Percentiles rank a stretch among this genome's conserved stretches.
phyloP scores from a whole-genome alignment of 352 stramenopile genomes.

The Globisporangium iwayamae region DNA sequence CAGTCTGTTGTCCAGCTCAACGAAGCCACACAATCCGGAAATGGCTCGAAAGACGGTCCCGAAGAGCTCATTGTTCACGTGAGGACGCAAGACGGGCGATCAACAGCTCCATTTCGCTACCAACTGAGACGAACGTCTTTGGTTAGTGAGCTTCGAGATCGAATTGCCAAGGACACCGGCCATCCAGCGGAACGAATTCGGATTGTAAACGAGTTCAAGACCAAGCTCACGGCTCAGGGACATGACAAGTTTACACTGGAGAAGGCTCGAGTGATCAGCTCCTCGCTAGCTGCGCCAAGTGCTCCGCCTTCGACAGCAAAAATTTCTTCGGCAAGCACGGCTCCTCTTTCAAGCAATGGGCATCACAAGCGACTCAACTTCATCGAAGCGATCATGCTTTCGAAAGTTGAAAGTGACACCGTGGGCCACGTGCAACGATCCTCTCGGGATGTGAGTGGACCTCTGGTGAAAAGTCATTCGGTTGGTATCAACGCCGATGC shows the following conservation, averaged over 20 bases:
- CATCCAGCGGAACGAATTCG: constrained; percentile 62
- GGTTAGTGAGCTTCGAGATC: constrained; percentile 58
- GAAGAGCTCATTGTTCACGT: constrained; percentile 70
- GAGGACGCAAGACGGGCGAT: constrained; percentile 59
- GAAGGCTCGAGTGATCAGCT: constrained; percentile 52
- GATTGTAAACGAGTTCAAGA: constrained; percentile 68
- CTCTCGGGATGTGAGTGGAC: constrained; percentile 26
- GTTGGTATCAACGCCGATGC: constrained; percentile 38
- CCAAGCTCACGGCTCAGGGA: constrained; percentile 61
- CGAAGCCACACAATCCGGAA: background rate
- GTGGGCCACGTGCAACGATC: constrained; percentile 44
- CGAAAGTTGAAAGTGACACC: constrained; percentile 66
- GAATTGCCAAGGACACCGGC: constrained; percentile 57
- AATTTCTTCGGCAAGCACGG: constrained; percentile 22
- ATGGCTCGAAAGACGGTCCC: constrained; percentile 22
- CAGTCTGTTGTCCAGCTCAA: constrained; percentile 47
- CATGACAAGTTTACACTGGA: constrained; percentile 70
- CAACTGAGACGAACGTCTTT: constrained; percentile 52
- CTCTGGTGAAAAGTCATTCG: constrained; percentile 8
- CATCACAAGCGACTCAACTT: constrained; percentile 25
- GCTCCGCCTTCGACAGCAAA: constrained; percentile 17
- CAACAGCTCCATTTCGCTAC: constrained; percentile 59
- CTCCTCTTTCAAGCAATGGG: constrained; percentile 26
- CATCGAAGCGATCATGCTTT: constrained; percentile 56
- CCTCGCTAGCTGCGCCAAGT: constrained; percentile 8